Percentiles rank a stretch among this genome's conserved stretches.
Evolutionary conservation across 2,329 filamentous ascomycete genomes (phyloP).

Genomic region (Colletotrichum lentis): DNA sequence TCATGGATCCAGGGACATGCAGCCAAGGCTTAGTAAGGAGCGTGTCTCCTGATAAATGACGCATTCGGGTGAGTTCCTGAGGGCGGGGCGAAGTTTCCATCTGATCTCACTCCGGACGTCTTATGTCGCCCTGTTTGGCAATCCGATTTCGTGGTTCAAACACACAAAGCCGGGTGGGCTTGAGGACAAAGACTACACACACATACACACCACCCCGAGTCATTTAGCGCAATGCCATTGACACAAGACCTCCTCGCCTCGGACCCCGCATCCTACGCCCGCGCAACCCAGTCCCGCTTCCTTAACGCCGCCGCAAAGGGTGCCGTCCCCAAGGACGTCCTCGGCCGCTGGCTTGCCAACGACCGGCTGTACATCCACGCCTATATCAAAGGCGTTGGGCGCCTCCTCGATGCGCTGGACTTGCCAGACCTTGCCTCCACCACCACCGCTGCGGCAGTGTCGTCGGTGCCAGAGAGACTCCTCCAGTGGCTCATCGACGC

Average conservation of each 20-base stretch:
- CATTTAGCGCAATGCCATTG: conserved; percentile 45
- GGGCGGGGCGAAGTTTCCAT: background rate
- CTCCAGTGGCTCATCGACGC: conserved; percentile 70
- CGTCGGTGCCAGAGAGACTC: conserved; percentile 50
- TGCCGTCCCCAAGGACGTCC: conserved; percentile 60
- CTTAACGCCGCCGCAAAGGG: conserved; percentile 71
- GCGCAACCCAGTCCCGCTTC: conserved; percentile 72
- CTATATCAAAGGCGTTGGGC: conserved; percentile 72
- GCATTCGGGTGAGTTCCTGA: background rate
- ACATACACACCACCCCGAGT: background rate
- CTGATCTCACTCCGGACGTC: background rate
- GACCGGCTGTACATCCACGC: conserved; percentile 76
- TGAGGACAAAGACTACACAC: background rate
- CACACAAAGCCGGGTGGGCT: background rate
- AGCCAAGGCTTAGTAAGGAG: conserved; percentile 32
- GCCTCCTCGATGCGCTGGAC: conserved; percentile 68
- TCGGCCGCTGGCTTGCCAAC: conserved; percentile 75
- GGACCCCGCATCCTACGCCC: conserved; percentile 55
- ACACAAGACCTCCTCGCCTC: conserved; percentile 65
- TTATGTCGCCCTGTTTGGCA: background rate
- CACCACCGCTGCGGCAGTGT: conserved; percentile 29
- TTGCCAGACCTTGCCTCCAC: conserved; percentile 52
- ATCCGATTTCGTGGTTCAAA: background rate
- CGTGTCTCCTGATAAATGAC: background rate
- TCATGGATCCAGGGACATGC: conserved; percentile 13